Base-by-base conservation (phyloP, 495 filamentous ascomycete species). In the Geoglossum glabrum region DNA sequence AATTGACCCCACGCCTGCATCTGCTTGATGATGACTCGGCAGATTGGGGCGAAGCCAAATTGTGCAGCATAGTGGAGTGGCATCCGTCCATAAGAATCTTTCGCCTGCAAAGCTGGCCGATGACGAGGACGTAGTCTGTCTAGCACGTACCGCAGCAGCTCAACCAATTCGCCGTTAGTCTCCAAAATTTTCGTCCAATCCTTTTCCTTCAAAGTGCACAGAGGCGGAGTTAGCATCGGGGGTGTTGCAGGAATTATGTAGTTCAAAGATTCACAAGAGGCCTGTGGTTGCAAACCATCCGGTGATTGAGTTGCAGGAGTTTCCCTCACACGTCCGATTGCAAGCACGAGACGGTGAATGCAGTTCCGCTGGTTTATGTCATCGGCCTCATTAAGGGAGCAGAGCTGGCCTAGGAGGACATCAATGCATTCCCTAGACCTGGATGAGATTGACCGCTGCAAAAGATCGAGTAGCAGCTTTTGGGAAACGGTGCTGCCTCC, bases 21-120 rank as follows among this genome's bases (percentile, higher is more conserved):
- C 61, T 84, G 82, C 51, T 82, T 80, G 67, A 95, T 87, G 57
- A 98, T 73, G n/a, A 88, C 71, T 66, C 92, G 76, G 65, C 88
- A 95, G 9, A 96, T 81, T 50, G 83, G 78, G 26, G 86, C 85
- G 63, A 95, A 86, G 3, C 92, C 92, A 67, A 92, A 94, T 69
- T 96, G 87, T 0, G 92, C 92, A 3, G 87, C 90, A 68, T 98
- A 98, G 66, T 98, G 92, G 28, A 98, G 73, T 27, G 92, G 88
- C 34, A 88, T 80, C 10, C 92, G 86, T 5, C 88, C 89, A 54
- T 89, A 85, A 1, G 79, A 66, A 71, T 98, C 92, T 57, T 74
- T 80, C 23, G 76, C 75, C 47, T 76, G 70, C 25, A 98, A 66
- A 3, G 85, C 82, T n/a, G 63, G 55, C 11, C 83, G 76, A 60